These are phyloP conservation scores for Backusella tuberculispora DNA, from an alignment of 192 early-diverging fungal genomes.

Conservation along the genomic window DNA sequence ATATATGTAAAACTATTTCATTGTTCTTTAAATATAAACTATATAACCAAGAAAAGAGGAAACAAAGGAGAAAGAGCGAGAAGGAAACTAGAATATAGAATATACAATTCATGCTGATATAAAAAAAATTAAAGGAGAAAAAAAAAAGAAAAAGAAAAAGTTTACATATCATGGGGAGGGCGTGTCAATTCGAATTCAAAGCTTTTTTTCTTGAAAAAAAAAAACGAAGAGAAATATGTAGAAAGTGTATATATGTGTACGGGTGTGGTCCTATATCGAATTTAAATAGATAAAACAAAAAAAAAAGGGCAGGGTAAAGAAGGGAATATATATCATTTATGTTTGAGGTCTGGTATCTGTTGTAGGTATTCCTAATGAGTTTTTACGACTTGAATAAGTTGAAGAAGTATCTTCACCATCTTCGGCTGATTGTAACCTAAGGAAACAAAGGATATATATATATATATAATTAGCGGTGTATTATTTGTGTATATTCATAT, in stretches of 20 bases:
- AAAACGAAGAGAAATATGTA: neutral
- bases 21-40: neutral
- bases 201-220: neutral
- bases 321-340: neutral
- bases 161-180: neutral
- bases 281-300: constrained; percentile 5
- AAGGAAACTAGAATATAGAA: neutral
- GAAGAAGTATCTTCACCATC: neutral
- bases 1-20: neutral
- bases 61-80: neutral
- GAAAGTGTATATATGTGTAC: neutral
- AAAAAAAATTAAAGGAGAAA: too few species aligned
- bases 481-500: neutral
- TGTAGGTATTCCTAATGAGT: neutral
- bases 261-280: neutral
- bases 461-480: neutral
- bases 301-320: neutral
- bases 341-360: constrained; percentile 5
- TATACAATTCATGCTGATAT: neutral
- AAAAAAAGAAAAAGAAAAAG: neutral
- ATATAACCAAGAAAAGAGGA: neutral
- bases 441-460: neutral
- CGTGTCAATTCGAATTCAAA: neutral
- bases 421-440: neutral
- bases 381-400: neutral